Evolutionary conservation across 306 rosid species (phyloP), one percentile per base, ranked within the genome.

Genomic region (Mucuna pruriens): DNA sequence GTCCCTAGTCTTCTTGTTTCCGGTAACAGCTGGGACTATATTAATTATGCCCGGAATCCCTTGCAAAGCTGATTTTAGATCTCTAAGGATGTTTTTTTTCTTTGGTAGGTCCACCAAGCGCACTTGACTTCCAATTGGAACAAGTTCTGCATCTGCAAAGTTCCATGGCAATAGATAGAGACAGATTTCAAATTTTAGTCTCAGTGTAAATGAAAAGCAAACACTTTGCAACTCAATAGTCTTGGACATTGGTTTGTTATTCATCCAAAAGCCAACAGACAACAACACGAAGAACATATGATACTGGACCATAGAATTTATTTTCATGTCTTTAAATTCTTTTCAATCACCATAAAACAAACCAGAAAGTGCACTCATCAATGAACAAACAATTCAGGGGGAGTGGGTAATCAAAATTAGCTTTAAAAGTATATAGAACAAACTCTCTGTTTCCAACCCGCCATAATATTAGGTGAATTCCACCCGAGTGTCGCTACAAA

Each of bases 1-100:
- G 78, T 95, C 99, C 88, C 95, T 89, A 39, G 99, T 95, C 87
- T 93, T 95, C 87, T 91, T 91, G 90, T 88, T 95, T 74, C 98
- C 97, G 39, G 76, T 48, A 75, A 90, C 94, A 55, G 84, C 89
- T 7, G 97, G 97, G 84, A 75, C 80, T 78, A 95, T 87, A 55
- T 90, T 85, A 62, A 84, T 39, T 80, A 95, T 78, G 48, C 94
- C 93, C 1, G 87, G 96, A 19, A 91, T 82, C 75, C 86, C 90
- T 75, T 87, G 82, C 61, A 95, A 90, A 61, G 98, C 94, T 19
- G 74, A 54, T 70, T 78, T 90, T 83, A 95, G 87, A 85, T 95
- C 97, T 87, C 94, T 89, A 19, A 83, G 90, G 17, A 89, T 86
- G 67, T 93, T 95, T 86, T 77, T 95, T 78, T 95, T 95, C 87